Evolutionary conservation across 306 rosid species (phyloP).

Genomic region (Medicago arabica): DNA sequence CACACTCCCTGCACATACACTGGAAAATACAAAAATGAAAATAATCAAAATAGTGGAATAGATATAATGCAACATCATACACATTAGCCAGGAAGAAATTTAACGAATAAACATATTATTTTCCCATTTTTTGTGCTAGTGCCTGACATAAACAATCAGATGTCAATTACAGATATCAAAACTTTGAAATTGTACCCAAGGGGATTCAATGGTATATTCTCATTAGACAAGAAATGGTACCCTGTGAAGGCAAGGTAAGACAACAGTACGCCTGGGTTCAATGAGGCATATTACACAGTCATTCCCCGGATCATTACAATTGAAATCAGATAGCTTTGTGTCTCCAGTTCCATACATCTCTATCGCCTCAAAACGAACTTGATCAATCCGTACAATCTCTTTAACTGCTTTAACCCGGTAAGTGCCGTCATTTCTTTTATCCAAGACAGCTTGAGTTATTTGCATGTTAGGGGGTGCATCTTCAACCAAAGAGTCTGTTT

Average conservation of each 20-base stretch:
- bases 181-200: too few species aligned
- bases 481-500: slow-evolving; percentile 57
- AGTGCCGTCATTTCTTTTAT: slow-evolving; percentile 59
- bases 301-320: slow-evolving; percentile 68
- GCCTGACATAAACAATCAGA: too few species aligned
- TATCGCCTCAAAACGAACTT: slow-evolving; percentile 76
- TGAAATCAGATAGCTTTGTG: slow-evolving; percentile 64
- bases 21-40: slow-evolving; percentile 53
- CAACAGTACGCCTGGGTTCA: slow-evolving; percentile 84
- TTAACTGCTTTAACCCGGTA: slow-evolving; percentile 78
- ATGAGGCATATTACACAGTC: slow-evolving; percentile 99
- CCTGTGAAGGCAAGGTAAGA: slow-evolving; percentile 94
- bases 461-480: slow-evolving; percentile 71
- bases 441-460: slow-evolving; percentile 86
- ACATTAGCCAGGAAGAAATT: not conserved
- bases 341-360: slow-evolving; percentile 85
- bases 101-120: not conserved
- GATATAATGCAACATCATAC: slow-evolving; percentile 9
- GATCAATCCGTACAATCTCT: slow-evolving; percentile 88
- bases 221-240: slow-evolving; percentile 44
- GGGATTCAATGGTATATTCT: too few species aligned
- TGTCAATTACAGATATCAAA: too few species aligned
- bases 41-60: slow-evolving; percentile 27
- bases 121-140: too few species aligned
- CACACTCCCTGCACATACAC: slow-evolving; percentile 98